Conservation (phyloP, 139 green algal species). For the Auxenochlorella pyrenoidosa region DNA sequence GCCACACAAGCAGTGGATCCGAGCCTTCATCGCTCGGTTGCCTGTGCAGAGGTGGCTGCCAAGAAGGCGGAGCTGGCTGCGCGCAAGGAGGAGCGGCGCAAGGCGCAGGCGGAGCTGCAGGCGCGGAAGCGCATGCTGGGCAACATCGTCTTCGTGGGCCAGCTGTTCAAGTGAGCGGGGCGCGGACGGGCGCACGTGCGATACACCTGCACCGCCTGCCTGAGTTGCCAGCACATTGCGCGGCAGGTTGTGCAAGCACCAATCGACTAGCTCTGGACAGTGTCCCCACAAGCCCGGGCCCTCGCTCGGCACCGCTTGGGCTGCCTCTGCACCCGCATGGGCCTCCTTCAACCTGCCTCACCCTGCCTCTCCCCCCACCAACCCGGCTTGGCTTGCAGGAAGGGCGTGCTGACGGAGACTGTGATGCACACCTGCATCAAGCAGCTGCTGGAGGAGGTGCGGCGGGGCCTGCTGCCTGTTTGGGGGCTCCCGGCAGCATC, state of each 20-base stretch:
- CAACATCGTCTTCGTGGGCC: conserved; percentile 99
- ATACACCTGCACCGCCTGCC: too few species aligned
- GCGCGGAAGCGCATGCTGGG: conserved; percentile 87
- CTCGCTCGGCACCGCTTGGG: too few species aligned
- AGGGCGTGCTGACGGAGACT: conserved; percentile 94
- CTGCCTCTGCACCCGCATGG: too few species aligned
- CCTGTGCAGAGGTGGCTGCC: conserved; percentile 42
- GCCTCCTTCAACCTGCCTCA: neutral
- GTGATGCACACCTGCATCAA: conserved; percentile 96
- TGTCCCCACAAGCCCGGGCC: too few species aligned
- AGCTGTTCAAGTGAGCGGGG: conserved; percentile 75
- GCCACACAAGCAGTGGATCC: too few species aligned
- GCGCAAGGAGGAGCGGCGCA: conserved; percentile 33
- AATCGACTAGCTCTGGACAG: too few species aligned
- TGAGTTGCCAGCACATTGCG: too few species aligned
- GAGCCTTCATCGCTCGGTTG: too few species aligned
- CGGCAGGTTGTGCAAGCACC: too few species aligned
- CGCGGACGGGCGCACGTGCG: too few species aligned
- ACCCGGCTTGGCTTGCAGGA: neutral
- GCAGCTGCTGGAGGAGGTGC: conserved; percentile 68
- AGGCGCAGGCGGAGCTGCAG: conserved; percentile 73
- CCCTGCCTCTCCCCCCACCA: neutral
- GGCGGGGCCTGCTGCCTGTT: neutral
- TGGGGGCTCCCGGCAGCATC: too few species aligned
- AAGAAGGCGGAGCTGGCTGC: conserved; percentile 47